Percentiles rank a stretch among this genome's conserved stretches.
These are phyloP conservation scores for Dactylellina haptotyla DNA, from an alignment of 2,329 filamentous ascomycete genomes.

Conservation along the genomic window DNA sequence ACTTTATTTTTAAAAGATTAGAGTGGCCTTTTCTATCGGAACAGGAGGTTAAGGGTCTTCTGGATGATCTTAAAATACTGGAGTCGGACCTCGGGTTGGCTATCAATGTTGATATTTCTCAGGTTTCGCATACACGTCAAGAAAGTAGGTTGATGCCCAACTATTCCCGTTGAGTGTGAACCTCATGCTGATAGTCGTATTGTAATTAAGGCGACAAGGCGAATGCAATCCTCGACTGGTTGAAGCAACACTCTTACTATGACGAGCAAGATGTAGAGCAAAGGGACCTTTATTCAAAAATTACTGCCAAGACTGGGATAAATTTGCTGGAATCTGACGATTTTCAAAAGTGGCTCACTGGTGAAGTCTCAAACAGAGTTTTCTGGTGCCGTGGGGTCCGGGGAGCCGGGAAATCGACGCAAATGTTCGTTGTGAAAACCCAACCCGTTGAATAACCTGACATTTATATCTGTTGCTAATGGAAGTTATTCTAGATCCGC, in stretches of 20 bases:
- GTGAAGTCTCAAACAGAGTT: not conserved
- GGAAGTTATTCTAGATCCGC: constrained; percentile 10
- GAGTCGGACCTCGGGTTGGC: no score
- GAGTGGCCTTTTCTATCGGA: constrained; percentile 19
- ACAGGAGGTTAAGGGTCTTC: constrained; percentile 21
- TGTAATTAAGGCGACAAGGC: not conserved
- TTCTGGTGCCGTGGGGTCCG: constrained; percentile 24
- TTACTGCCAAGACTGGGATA: not conserved
- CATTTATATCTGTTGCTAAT: no score
- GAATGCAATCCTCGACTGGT: not conserved
- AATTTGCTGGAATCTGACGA: constrained; percentile 6
- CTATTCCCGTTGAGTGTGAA: no score
- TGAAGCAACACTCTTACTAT: not conserved
- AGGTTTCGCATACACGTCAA: no score
- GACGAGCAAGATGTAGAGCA: not conserved
- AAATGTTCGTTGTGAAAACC: constrained; percentile 12
- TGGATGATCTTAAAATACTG: no score
- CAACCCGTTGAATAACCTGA: not conserved
- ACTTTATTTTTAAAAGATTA: constrained; percentile 5
- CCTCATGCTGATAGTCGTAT: constrained; percentile 1
- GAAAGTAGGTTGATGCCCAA: no score
- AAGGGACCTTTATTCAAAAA: not conserved
- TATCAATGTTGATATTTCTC: no score
- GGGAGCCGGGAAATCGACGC: constrained; percentile 22
- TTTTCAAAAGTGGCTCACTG: constrained; percentile 10